phyloP scores from a whole-genome alignment of 495 filamentous ascomycete genomes.

The Hypoxylon rickii region DNA sequence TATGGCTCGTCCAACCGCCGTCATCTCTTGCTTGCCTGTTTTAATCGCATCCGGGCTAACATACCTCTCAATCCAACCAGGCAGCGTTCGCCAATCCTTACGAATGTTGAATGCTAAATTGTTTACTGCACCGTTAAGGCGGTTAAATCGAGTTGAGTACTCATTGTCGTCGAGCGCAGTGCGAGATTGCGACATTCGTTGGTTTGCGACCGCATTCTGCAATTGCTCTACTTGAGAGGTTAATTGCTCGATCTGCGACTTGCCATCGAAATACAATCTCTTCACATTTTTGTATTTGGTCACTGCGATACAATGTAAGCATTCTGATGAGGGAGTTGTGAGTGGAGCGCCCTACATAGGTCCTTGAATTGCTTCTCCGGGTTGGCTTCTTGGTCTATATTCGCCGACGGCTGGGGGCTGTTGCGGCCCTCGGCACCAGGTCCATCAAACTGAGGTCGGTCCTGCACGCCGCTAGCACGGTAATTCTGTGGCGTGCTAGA shows the following conservation, averaged over 20 bases:
- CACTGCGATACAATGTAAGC: slow-evolving; percentile 55
- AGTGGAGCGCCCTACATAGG: slow-evolving; percentile 59
- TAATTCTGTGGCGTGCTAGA: slow-evolving; percentile 41
- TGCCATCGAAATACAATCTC: slow-evolving; percentile 94
- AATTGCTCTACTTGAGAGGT: slow-evolving; percentile 90
- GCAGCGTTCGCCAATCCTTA: slow-evolving; percentile 85
- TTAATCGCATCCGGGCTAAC: slow-evolving; percentile 83
- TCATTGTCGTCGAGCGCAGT: slow-evolving; percentile 96
- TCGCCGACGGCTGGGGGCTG: slow-evolving; percentile 62
- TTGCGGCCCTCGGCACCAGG: slow-evolving; percentile 55
- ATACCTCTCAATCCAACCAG: slow-evolving; percentile 73
- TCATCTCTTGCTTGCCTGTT: slow-evolving; percentile 94
- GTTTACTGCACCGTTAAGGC: slow-evolving; percentile 91
- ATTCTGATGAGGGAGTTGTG: background rate
- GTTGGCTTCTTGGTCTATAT: slow-evolving; percentile 58
- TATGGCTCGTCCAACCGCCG: slow-evolving; percentile 85
- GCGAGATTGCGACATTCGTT: slow-evolving; percentile 90
- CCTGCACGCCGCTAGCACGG: slow-evolving; percentile 43
- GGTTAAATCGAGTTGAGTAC: slow-evolving; percentile 86
- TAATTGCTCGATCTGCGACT: slow-evolving; percentile 83
- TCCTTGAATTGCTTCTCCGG: slow-evolving; percentile 64
- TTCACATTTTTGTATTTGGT: slow-evolving; percentile 98
- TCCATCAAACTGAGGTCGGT: slow-evolving; percentile 46
- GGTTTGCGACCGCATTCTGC: slow-evolving; percentile 94
- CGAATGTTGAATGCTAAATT: slow-evolving; percentile 94